Evolutionary conservation across 1,284 basidiomycete species (phyloP), one percentile per base, ranked within the genome.

Genomic region (Volvariella surrecta): DNA sequence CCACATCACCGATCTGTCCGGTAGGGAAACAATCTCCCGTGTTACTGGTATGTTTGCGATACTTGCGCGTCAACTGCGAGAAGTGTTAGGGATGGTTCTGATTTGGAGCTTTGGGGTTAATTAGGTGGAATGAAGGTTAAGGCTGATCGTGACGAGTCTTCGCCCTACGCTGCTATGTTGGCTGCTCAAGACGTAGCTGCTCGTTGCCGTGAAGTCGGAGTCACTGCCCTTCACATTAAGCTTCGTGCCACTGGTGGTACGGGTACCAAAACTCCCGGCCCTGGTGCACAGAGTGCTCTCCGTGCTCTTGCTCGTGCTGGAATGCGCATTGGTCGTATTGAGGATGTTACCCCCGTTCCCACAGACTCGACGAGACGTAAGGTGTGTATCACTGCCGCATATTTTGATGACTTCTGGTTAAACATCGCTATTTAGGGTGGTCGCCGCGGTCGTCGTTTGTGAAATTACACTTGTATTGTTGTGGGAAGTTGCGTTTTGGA

Each of bases 51-150:
- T 56, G 76, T 71, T 18, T 32, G 31, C 28, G 15, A 1, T 1
- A 37, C 15, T 6, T 19, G 7, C 34, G 8, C 35, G 21, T 39
- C 38, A 4, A 19, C 13, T 22, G 21, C 20, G n/a, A 8, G 34
- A 35, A 35, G 34, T 16, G 6, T 7, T 6, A 39, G n/a, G 15
- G 34, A n/a, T 7, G 34, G 15, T 16, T 37, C 38, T 22, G 21
- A 18, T 39, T 20, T 15, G 13, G n/a, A 21, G 11, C 3, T 19
- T 15, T 32, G 35, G n/a, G n/a, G 3, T 13, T 30, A 40, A 40
- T 42, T 50, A 89, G 89, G 89, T 62, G 95, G 95, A 53, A 99
- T 99, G 96, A 99, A 99, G 76, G 95, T 99, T 75, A 99, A 99
- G 78, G 96, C 95, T 32, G 95, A 99, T 71, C 90, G 96, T 73